Base-by-base conservation (phyloP, 768 basidiomycete genomes). In the Tricholoma sp. region DNA sequence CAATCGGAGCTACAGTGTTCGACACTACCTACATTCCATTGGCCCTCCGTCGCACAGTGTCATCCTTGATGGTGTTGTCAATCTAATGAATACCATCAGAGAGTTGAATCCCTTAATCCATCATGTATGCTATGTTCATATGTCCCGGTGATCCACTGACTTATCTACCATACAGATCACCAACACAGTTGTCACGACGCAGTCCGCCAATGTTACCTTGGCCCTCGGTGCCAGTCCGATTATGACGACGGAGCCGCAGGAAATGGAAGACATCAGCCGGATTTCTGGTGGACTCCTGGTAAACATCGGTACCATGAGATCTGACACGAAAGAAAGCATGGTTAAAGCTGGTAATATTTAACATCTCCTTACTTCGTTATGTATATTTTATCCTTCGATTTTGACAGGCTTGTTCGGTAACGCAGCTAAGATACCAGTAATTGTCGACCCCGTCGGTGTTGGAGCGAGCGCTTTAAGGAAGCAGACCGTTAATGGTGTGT, bases 391-490 rank as follows among this genome's bases (percentile, higher is more conserved):
- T 12, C 6, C 37, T 20, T 54, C 1, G 31, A 50, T 15, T 57
- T 7, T 51, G 42, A 1, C 50, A 80, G 80, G 81, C 13, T 65
- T 64, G 45, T 78, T 76, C 59, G 89, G 88, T 12, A 95, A 94
- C 63, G 66, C 74, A 48, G 80, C 79, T 53, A 76, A 77, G 61
- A 93, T 88, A 64, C 89, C 91, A 0, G 70, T 97, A 11, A 79
- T 97, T 0, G 90, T 96, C 57, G 95, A 97, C 66, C 95, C 95
- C 2, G 95, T 98, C 10, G 95, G 91, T 17, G 80, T 94, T 0
- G 94, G 94, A 6, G 94, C 95, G 0, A 90, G 89, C 2, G 61
- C 70, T 3, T 90, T 83, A 67, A 80, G 94, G 49, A 83, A 84
- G 60, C 73, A 75, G 9, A 79, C 76, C 2, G 85, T 88, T 0